Evolutionary conservation across 163 green algal species (phyloP), one percentile per base, ranked within the genome.

Genomic region (Scenedesmus sp.): DNA sequence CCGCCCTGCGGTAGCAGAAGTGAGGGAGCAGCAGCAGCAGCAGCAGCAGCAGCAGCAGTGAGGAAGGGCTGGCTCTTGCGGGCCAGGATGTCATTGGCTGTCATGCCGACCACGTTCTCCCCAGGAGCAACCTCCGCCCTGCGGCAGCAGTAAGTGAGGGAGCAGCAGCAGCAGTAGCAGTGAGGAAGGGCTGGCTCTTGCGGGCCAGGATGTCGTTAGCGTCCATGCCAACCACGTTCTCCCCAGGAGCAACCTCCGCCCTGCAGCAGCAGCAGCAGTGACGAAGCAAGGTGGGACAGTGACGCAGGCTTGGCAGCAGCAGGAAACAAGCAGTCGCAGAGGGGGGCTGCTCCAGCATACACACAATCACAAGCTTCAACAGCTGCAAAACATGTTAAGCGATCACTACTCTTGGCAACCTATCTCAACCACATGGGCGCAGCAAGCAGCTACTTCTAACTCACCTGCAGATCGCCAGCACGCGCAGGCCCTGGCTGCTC

Each of bases 391-490:
- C 34, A 46, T 46, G 34, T 46, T 46, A 46, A 46, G 34, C 34
- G 34, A 46, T 46, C 34, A 46, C 34, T 46, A 46, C 34, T 46
- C 34, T 46, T 46, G 34, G 34, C 34, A 46, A 46, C 34, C 34
- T 46, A 46, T 46, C 34, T 46, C 34, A 46, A 46, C 34, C 34
- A 46, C 34, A 46, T 46, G 34, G 34, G 34, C 34, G 34, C 34
- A 46, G 34, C 34, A 46, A 46, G 34, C 34, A 46, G 34, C 34
- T 46, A 46, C 34, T 46, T 46, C 34, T 46, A 46, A 73, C 88
- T 59, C 59, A 92, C 88, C 91, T 91, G 92, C 92, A 92, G 16
- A 94, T 15, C 26, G 73, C 88, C 55, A 94, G 84, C 55, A 93
- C 88, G 10, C 92, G 46, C 77, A 94, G 85, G 1, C 88, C 92